Base-by-base conservation (phyloP, 2,329 filamentous ascomycete species). In the Colletotrichum salicis region DNA sequence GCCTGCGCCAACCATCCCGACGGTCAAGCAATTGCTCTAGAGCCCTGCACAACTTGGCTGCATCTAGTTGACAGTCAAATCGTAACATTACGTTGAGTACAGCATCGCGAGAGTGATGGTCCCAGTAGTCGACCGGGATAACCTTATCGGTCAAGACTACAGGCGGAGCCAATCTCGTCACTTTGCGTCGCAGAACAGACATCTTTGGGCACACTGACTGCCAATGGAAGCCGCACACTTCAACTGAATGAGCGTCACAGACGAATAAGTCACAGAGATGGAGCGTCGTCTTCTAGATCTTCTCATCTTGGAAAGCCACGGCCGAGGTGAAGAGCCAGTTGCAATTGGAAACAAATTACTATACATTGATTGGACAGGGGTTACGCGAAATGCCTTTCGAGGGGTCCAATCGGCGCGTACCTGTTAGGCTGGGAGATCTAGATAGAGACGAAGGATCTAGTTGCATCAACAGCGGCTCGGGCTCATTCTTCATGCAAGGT, bases 61-160 rank as follows among this genome's bases (percentile, higher is more conserved):
- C 56, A 24, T 59, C 33, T 1, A 59, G 56, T 8, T 41, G 31
- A n/a, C 37, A 33, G 56, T 41, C 33, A 33, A 59, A 59, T 11
- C 56, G 56, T 6, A 35, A 24, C 56, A 59, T 59, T 15, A 59
- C 56, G 56, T 59, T 59, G 56, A 59, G 56, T 33, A 59, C 56
- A 41, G 56, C 56, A 41, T 59, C 56, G 22, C 33, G 56, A 41
- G 56, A 59, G 33, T 41, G 37, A 15, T 59, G 56, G 56, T 59
- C 33, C 56, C 56, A 59, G 37, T 59, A 59, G 33, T 35, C 33
- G 22, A 59, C 56, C 24, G 56, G 56, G 56, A 59, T 59, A n/a
- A 41, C 33, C 11, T 41, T 59, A 41, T 59, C 56, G 33, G 56
- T 59, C 33, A 59, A 31, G 2, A 59, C 56, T 27, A 33, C 33